A percentile compares a stretch with the other conserved stretches of the same genome.
Evolutionary conservation across 2,329 filamentous ascomycete genomes (phyloP).

Genomic region (Botrytis fragariae): DNA sequence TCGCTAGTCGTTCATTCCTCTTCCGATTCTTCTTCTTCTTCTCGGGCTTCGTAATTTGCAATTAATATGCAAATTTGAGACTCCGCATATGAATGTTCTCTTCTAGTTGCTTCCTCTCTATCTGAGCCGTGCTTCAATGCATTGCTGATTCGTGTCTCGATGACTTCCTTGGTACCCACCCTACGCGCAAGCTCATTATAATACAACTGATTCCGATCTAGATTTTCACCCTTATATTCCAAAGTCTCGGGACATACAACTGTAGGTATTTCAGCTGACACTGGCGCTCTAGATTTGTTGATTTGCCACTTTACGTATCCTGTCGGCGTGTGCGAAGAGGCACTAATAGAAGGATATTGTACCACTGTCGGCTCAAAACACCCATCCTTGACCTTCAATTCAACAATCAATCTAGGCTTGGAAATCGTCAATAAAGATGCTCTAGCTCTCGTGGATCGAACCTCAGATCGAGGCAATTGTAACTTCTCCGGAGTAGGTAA

Average conservation of each 20-base stretch:
- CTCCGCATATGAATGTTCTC: constrained; percentile 2
- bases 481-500: neutral
- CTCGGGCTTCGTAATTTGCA: neutral
- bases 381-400: neutral
- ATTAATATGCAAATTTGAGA: neutral
- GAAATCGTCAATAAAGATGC: neutral
- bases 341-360: neutral
- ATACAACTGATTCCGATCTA: neutral
- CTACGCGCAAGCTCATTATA: neutral
- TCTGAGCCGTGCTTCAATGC: neutral
- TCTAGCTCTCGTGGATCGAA: neutral
- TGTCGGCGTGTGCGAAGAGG: neutral
- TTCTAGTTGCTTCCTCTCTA: neutral
- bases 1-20: too few species aligned
- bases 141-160: neutral
- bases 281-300: neutral
- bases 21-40: neutral
- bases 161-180: neutral
- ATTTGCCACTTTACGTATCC: neutral
- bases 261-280: neutral
- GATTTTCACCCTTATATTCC: neutral
- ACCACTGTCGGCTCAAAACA: neutral
- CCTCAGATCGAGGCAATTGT: neutral
- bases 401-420: neutral
- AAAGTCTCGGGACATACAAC: neutral